Conservation (phyloP, 2,329 filamentous ascomycete genomes). For the Chaetothyriales sp. region DNA sequence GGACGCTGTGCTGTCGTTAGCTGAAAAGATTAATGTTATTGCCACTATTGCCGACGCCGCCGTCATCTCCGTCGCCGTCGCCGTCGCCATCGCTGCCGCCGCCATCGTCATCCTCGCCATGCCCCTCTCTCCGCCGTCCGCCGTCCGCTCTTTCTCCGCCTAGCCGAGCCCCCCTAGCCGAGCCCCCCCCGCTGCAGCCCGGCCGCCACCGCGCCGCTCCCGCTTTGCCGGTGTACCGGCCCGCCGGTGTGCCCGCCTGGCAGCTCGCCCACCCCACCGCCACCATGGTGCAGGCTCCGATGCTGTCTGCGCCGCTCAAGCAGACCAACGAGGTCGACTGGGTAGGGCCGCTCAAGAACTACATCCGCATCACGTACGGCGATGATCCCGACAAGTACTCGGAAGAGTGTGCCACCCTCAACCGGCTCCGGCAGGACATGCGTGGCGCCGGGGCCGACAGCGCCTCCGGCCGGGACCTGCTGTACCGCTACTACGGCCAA, state of each 20-base stretch:
- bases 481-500: constrained; percentile 97
- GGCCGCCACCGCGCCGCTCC: neutral
- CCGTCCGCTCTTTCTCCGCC: neutral
- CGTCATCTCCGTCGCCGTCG: neutral
- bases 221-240: neutral
- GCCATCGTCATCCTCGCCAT: neutral
- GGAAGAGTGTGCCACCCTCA: constrained; percentile 88
- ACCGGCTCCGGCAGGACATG: constrained; percentile 95
- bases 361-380: constrained; percentile 87
- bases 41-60: neutral
- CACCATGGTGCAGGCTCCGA: constrained; percentile 71
- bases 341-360: constrained; percentile 78
- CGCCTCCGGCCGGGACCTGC: constrained; percentile 76
- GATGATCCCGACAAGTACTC: constrained; percentile 93
- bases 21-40: neutral
- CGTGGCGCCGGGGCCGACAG: constrained; percentile 93
- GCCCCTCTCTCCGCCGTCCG: neutral
- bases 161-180: neutral
- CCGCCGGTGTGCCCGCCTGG: neutral
- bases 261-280: neutral
- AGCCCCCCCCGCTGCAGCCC: no score
- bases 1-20: neutral
- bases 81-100: no score
- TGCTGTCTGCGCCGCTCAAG: constrained; percentile 88
- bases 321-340: constrained; percentile 97